These are phyloP conservation scores for Xylaria palmicola DNA, from an alignment of 495 filamentous ascomycete species.

Conservation along the genomic window DNA sequence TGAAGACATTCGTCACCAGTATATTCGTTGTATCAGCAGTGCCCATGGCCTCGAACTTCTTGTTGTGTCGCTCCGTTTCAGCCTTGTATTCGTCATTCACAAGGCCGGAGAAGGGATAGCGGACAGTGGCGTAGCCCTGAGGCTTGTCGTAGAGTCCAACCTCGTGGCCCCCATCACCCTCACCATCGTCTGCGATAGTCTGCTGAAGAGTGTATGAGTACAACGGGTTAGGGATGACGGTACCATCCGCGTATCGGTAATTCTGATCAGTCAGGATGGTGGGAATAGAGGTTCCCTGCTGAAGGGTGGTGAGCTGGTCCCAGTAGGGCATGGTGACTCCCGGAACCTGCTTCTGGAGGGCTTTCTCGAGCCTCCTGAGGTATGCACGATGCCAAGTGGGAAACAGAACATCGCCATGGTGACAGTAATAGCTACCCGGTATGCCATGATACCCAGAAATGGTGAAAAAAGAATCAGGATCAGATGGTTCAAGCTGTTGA, in stretches of 20 bases:
- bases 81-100: slow-evolving; percentile 2
- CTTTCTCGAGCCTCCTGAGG: slow-evolving; percentile 16
- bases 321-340: slow-evolving; percentile 28
- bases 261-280: slow-evolving; percentile 4
- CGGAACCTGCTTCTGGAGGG: slow-evolving; percentile 16
- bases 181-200: slow-evolving; percentile 13
- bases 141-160: slow-evolving; percentile 23
- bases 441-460: slow-evolving; percentile 32
- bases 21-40: not conserved
- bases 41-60: not conserved
- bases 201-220: slow-evolving; percentile 24
- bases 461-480: slow-evolving; percentile 24
- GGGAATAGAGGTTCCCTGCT: not conserved
- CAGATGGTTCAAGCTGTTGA: not conserved
- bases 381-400: slow-evolving; percentile 43
- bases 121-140: slow-evolving; percentile 22
- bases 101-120: slow-evolving; percentile 29
- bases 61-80: slow-evolving; percentile 17
- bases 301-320: not conserved
- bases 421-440: slow-evolving; percentile 33
- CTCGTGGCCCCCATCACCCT: not conserved
- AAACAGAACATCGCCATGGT: slow-evolving; percentile 43
- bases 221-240: slow-evolving; percentile 24
- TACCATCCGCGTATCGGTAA: slow-evolving; percentile 9
- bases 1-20: slow-evolving; percentile 18